Base-by-base conservation (phyloP, 129 eudicot species). In the Pulicaria dysenterica region DNA sequence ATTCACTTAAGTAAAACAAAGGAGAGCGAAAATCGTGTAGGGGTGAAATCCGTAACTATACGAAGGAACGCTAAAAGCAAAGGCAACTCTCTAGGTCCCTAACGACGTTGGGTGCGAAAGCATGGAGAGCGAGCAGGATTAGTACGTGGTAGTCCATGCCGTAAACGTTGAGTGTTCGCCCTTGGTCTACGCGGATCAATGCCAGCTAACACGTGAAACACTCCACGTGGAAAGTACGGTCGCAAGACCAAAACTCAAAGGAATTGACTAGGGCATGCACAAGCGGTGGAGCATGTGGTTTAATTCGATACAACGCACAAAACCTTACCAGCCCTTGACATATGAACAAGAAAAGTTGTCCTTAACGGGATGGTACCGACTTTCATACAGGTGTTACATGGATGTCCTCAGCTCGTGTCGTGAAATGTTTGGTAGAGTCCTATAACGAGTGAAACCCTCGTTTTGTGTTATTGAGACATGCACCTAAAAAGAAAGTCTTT, bases 401-500 rank as follows among this genome's bases (percentile, higher is more conserved):
- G n/a, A n/a, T n/a, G n/a, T n/a, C n/a, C n/a, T n/a, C n/a, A n/a
- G n/a, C n/a, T n/a, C n/a, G n/a, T n/a, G n/a, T n/a, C n/a, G 45
- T 59, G 70, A 64, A 54, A 64, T 64, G 40, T 64, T 64, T 44
- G 37, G 65, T 59, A 44, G 44, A 64, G 53, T 64, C 70, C 38
- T 42, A 16, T 64, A 42, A 44, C 40, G 70, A 64, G 70, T 3
- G 4, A 42, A 43, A 64, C 54, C 70, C 54, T 64, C 15, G 39
- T 44, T 64, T 44, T 43, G 70, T 64, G 70, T 42, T 64, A 55
- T 39, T 64, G 41, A 44, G 70, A 64, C 54, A 43, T 64, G 54
- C 53, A 53, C 55, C 70, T 44, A 64, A 64, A 15, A 15, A 64
- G 70, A 64, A 64, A 64, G 70, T 44, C 70, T 16, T 64, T 43